These are phyloP conservation scores for Verticillium nonalfalfae DNA, from an alignment of 2,329 filamentous ascomycete species.

Conservation along the genomic window DNA sequence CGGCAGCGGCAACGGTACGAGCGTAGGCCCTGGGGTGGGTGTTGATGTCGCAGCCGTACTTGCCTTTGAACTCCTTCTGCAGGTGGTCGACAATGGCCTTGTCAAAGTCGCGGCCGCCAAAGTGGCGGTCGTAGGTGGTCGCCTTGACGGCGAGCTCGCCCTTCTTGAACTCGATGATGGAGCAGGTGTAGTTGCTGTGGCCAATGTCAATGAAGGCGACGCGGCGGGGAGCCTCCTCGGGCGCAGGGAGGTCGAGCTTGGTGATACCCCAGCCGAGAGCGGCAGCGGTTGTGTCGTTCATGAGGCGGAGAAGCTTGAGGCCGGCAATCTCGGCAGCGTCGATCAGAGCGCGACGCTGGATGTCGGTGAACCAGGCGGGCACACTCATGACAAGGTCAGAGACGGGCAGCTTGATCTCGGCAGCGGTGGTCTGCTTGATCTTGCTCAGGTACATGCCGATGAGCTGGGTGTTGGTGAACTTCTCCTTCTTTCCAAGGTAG, in stretches of 20 bases:
- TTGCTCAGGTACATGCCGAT: conserved; percentile 94
- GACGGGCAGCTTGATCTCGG: conserved; percentile 85
- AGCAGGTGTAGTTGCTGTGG: conserved; percentile 91
- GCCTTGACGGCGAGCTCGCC: conserved; percentile 92
- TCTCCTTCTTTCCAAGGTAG: conserved; percentile 92
- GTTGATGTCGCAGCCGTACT: conserved; percentile 94
- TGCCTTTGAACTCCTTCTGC: conserved; percentile 91
- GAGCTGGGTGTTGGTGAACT: conserved; percentile 90
- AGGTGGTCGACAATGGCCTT: conserved; percentile 92
- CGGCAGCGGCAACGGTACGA: conserved; percentile 79
- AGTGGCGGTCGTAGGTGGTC: conserved; percentile 90
- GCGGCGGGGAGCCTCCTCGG: conserved; percentile 86
- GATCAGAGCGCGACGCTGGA: conserved; percentile 81
- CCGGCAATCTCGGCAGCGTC: conserved; percentile 92
- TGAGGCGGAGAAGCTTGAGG: conserved; percentile 84
- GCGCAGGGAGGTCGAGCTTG: conserved; percentile 82
- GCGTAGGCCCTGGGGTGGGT: conserved; percentile 84
- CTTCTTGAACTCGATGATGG: conserved; percentile 94
- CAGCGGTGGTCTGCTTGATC: conserved; percentile 80
- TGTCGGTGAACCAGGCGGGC: conserved; percentile 94
- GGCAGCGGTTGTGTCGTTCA: conserved; percentile 97
- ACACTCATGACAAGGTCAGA: conserved; percentile 91
- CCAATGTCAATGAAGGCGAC: conserved; percentile 93
- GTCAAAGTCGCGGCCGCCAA: conserved; percentile 96
- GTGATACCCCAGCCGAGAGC: conserved; percentile 97